Evolutionary conservation across 306 rosid genomes (phyloP).

Genomic region (Lotus japonicus): DNA sequence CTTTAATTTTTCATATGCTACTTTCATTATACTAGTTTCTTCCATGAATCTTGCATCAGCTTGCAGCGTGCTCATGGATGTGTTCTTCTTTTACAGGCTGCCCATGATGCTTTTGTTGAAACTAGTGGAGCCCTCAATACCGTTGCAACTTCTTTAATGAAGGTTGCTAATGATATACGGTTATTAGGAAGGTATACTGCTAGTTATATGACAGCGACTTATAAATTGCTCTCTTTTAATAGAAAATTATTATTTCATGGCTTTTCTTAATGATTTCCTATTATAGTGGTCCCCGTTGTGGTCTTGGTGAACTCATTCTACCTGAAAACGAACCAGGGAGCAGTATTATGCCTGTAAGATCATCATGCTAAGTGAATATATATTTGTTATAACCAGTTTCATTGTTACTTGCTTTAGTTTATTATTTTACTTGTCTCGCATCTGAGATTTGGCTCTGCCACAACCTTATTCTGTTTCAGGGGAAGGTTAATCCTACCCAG

Average conservation of each 20-base stretch:
- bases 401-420: neutral
- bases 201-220: neutral
- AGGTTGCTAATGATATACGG: constrained; percentile 90
- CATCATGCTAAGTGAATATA: constrained; percentile 14
- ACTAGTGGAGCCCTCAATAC: constrained; percentile 91
- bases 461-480: constrained; percentile 53
- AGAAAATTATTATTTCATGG: neutral
- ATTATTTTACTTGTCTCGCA: neutral
- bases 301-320: constrained; percentile 98
- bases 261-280: constrained; percentile 20
- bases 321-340: constrained; percentile 99
- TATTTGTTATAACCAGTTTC: neutral
- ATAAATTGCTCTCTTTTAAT: neutral
- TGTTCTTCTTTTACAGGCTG: constrained; percentile 59
- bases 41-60: constrained; percentile 8
- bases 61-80: neutral
- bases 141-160: constrained; percentile 84
- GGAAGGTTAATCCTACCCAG: constrained; percentile 99
- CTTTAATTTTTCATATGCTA: neutral
- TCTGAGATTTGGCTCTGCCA: constrained; percentile 14
- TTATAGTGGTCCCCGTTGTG: constrained; percentile 95
- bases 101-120: constrained; percentile 97
- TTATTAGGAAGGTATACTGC: constrained; percentile 78
- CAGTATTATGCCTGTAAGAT: constrained; percentile 97
- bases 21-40: constrained; percentile 11